Percentiles rank a stretch among this genome's conserved stretches.
phyloP scores from a whole-genome alignment of 192 early-diverging fungal genomes.

The Haplosporangium gracile region DNA sequence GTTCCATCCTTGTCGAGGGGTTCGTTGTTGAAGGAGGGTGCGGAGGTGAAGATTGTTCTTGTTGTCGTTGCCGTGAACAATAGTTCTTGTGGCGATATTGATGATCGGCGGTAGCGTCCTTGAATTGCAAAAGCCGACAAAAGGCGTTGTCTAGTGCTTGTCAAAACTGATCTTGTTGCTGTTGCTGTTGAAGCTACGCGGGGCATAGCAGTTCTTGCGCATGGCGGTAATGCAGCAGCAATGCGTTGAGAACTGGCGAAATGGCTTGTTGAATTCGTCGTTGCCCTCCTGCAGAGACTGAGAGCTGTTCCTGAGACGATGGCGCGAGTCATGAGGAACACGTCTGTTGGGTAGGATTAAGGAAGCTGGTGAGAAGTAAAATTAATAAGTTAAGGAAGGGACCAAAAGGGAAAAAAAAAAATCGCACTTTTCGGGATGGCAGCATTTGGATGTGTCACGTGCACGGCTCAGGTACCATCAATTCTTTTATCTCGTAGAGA shows the following conservation, averaged over 20 bases:
- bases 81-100: not conserved
- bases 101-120: not conserved
- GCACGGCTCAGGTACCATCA: too few species aligned
- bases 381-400: not conserved
- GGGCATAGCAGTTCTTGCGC: not conserved
- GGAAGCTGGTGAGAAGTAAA: not conserved
- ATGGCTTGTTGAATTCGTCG: not conserved
- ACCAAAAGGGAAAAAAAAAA: too few species aligned
- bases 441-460: too few species aligned
- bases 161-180: not conserved
- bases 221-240: not conserved
- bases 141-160: not conserved
- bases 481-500: too few species aligned
- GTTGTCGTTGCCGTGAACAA: not conserved
- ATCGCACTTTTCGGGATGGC: too few species aligned
- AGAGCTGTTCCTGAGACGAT: not conserved
- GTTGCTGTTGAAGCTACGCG: not conserved
- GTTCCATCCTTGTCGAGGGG: not conserved
- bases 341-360: not conserved
- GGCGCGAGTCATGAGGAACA: not conserved
- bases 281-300: not conserved
- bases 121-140: not conserved
- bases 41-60: not conserved
- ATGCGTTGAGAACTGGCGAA: not conserved
- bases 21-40: not conserved